Percentiles rank a stretch among this genome's conserved stretches.
phyloP scores from a whole-genome alignment of 371 early-diverging fungal species.

The Mucor irregularis region DNA sequence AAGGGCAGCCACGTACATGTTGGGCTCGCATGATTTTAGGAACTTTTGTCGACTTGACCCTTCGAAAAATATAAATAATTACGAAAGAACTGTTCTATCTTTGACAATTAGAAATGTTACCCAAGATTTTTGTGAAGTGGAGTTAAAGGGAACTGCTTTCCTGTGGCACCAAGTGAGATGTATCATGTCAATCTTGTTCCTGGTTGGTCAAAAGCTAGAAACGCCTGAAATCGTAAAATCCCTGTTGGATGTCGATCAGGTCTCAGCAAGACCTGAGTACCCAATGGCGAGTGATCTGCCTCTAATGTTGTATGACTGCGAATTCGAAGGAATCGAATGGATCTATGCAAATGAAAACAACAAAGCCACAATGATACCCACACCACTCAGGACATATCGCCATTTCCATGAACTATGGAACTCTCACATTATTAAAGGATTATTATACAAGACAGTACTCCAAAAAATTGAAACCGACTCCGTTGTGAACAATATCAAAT shows the following conservation, averaged over 20 bases:
- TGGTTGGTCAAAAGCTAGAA: constrained; percentile 69
- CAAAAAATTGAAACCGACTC: constrained; percentile 3
- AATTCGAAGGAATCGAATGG: constrained; percentile 65
- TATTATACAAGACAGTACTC: constrained; percentile 35
- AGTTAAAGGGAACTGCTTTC: constrained; percentile 84
- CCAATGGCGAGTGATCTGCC: constrained; percentile 82
- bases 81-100: constrained; percentile 69
- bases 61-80: constrained; percentile 74
- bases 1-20: constrained; percentile 63
- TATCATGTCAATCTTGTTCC: constrained; percentile 89
- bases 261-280: constrained; percentile 38
- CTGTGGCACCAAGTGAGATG: constrained; percentile 98
- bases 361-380: constrained; percentile 2
- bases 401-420: constrained; percentile 54
- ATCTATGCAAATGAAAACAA: constrained; percentile 32
- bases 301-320: constrained; percentile 86
- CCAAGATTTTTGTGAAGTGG: constrained; percentile 65
- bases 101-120: constrained; percentile 62
- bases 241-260: constrained; percentile 35
- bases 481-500: not conserved
- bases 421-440: constrained; percentile 43
- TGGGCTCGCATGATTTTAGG: constrained; percentile 91
- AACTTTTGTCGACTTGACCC: constrained; percentile 94
- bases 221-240: constrained; percentile 34
- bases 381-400: constrained; percentile 37